Conservation (phyloP, 179 eudicot genomes). For the Spergularia azorica region DNA sequence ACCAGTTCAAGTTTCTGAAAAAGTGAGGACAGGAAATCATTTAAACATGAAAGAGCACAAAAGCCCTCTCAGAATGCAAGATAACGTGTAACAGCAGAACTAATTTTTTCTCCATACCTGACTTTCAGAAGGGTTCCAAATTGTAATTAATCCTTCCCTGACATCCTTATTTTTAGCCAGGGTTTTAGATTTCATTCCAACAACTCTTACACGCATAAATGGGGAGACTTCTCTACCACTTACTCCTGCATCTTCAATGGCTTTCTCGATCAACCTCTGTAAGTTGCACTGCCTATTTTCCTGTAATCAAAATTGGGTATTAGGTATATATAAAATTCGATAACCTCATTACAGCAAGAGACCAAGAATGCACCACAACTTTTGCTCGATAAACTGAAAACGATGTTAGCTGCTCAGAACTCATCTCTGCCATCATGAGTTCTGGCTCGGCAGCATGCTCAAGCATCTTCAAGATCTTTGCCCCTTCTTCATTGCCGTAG, state of each 20-base stretch:
- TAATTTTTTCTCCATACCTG: slow-evolving; percentile 48
- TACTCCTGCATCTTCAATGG: slow-evolving; percentile 73
- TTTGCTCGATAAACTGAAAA: slow-evolving; percentile 67
- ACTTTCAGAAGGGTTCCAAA: slow-evolving; percentile 88
- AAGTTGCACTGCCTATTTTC: slow-evolving; percentile 65
- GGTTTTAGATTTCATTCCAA: slow-evolving; percentile 53
- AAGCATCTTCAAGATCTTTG: slow-evolving; percentile 68
- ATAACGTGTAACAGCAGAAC: slow-evolving; percentile 15
- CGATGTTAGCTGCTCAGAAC: slow-evolving; percentile 66
- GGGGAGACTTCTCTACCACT: slow-evolving; percentile 76
- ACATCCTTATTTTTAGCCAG: slow-evolving; percentile 27
- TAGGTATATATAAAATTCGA: slow-evolving; percentile 4
- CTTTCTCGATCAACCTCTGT: slow-evolving; percentile 65
- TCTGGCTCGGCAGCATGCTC: slow-evolving; percentile 93
- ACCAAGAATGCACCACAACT: slow-evolving; percentile 53
- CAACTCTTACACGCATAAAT: slow-evolving; percentile 80
- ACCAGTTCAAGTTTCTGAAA: slow-evolving; percentile 61
- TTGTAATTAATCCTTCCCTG: slow-evolving; percentile 71
- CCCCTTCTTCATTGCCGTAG: slow-evolving; percentile 73
- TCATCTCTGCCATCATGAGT: slow-evolving; percentile 90
- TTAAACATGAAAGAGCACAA: not conserved
- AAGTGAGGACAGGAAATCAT: slow-evolving; percentile 11
- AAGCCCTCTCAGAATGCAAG: not conserved
- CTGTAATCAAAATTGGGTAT: slow-evolving; percentile 39
- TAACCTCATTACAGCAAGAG: slow-evolving; percentile 5